Percentiles rank a stretch among this genome's conserved stretches.
These are phyloP conservation scores for Endothia cerciana DNA, from an alignment of 2,329 filamentous ascomycete genomes.

Conservation along the genomic window DNA sequence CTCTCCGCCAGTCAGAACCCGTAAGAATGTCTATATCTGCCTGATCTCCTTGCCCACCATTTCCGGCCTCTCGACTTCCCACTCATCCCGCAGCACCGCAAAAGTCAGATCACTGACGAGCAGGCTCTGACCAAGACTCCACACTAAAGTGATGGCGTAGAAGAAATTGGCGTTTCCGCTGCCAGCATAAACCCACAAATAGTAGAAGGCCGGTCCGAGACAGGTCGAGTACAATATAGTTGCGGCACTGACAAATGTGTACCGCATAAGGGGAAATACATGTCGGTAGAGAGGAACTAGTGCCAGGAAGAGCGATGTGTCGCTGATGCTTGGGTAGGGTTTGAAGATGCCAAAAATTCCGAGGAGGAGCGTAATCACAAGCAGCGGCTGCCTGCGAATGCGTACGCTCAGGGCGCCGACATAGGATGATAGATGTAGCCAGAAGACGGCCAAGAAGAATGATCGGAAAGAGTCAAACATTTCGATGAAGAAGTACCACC, in stretches of 20 bases:
- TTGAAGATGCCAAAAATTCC: slow-evolving; percentile 96
- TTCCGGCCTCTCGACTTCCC: slow-evolving; percentile 89
- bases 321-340: slow-evolving; percentile 91
- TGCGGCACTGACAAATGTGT: slow-evolving; percentile 83
- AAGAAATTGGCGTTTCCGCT: slow-evolving; percentile 99
- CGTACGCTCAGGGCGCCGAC: slow-evolving; percentile 84
- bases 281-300: slow-evolving; percentile 87
- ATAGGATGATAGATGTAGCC: slow-evolving; percentile 91
- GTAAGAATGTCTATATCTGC: slow-evolving; percentile 58
- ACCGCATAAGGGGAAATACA: slow-evolving; percentile 89
- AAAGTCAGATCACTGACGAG: slow-evolving; percentile 87
- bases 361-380: slow-evolving; percentile 80
- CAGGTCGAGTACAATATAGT: slow-evolving; percentile 86
- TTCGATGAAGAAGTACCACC: slow-evolving; percentile 99
- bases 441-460: slow-evolving; percentile 98
- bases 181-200: slow-evolving; percentile 97
- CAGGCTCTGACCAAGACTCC: slow-evolving; percentile 88
- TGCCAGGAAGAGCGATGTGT: slow-evolving; percentile 83
- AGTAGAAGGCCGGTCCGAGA: slow-evolving; percentile 91
- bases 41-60: slow-evolving; percentile 85
- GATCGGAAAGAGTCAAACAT: slow-evolving; percentile 98
- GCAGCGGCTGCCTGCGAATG: slow-evolving; percentile 82
- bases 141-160: slow-evolving; percentile 98
- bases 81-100: slow-evolving; percentile 87
- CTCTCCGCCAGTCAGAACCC: no score